phyloP scores from a whole-genome alignment of 441 rosid genomes.

The Pelargonium fulgidum region DNA sequence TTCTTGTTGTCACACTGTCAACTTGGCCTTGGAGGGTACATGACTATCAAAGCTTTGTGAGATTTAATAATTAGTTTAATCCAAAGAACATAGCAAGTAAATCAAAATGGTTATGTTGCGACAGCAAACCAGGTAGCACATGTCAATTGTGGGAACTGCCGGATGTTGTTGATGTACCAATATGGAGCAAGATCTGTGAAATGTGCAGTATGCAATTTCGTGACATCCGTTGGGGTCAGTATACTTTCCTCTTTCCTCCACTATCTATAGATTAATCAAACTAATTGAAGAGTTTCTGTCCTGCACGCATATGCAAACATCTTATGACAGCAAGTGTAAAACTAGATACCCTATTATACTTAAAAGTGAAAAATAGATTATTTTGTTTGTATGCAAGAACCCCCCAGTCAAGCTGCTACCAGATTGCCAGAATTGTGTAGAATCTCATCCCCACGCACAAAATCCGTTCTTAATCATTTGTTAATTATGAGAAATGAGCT shows the following conservation, averaged over 20 bases:
- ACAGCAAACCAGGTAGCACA: slow-evolving; percentile 97
- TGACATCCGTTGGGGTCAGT: slow-evolving; percentile 81
- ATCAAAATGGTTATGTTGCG: slow-evolving; percentile 11
- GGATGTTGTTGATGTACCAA: slow-evolving; percentile 90
- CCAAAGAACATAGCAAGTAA: not conserved
- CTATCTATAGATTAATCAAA: not conserved
- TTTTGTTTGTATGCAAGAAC: too few relatives aligned
- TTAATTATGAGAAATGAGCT: not conserved
- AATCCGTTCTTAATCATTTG: not conserved
- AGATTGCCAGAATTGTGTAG: too few relatives aligned
- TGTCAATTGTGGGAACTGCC: slow-evolving; percentile 90
- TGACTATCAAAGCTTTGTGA: too few relatives aligned
- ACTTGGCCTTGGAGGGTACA: slow-evolving; percentile 84
- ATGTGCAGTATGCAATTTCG: slow-evolving; percentile 91
- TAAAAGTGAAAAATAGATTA: too few relatives aligned
- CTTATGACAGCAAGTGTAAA: not conserved
- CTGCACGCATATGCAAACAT: not conserved
- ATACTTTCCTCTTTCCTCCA: slow-evolving; percentile 8
- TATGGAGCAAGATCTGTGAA: slow-evolving; percentile 91
- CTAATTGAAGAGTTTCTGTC: not conserved
- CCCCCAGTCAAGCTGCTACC: too few relatives aligned
- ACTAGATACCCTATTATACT: not conserved
- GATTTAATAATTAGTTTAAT: not conserved
- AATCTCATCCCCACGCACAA: too few relatives aligned
- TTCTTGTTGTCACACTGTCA: slow-evolving; percentile 93